phyloP scores from a whole-genome alignment of 2,329 filamentous ascomycete species.

The Ustilaginoidea virens region DNA sequence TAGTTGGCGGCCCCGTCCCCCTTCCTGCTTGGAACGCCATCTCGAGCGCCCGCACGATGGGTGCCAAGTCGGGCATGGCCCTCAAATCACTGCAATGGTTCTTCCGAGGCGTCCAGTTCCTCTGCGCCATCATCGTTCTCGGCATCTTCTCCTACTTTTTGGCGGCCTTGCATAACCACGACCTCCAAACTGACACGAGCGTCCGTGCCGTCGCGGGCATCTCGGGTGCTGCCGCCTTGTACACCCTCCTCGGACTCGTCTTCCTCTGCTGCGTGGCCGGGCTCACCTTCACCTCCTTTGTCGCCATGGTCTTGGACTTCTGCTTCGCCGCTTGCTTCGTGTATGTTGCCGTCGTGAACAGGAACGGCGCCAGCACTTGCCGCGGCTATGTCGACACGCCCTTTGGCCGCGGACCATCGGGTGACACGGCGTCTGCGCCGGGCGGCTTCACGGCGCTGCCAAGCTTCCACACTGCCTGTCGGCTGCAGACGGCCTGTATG shows the following conservation, averaged over 20 bases:
- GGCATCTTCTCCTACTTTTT: conserved; percentile 78
- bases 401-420: conserved; percentile 48
- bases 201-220: conserved; percentile 66
- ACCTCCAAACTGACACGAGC: conserved; percentile 45
- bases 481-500: conserved; percentile 60
- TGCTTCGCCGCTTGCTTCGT: conserved; percentile 64
- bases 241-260: conserved; percentile 56
- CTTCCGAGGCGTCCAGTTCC: conserved; percentile 60
- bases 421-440: conserved; percentile 28
- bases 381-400: conserved; percentile 43
- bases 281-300: conserved; percentile 51
- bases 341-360: conserved; percentile 64
- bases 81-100: conserved; percentile 56
- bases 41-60: conserved; percentile 13
- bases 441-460: conserved; percentile 33
- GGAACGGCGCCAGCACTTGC: conserved; percentile 53
- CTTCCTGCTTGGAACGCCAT: too few species aligned
- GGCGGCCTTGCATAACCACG: conserved; percentile 50
- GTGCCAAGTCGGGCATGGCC: conserved; percentile 24
- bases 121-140: conserved; percentile 57
- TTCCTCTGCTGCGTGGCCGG: conserved; percentile 71
- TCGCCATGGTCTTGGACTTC: conserved; percentile 63
- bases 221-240: conserved; percentile 57
- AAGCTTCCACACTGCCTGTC: conserved; percentile 43
- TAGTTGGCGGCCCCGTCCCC: too few species aligned